phyloP scores from a whole-genome alignment of 129 eudicot genomes.

The Chrysanthemum makinoi region DNA sequence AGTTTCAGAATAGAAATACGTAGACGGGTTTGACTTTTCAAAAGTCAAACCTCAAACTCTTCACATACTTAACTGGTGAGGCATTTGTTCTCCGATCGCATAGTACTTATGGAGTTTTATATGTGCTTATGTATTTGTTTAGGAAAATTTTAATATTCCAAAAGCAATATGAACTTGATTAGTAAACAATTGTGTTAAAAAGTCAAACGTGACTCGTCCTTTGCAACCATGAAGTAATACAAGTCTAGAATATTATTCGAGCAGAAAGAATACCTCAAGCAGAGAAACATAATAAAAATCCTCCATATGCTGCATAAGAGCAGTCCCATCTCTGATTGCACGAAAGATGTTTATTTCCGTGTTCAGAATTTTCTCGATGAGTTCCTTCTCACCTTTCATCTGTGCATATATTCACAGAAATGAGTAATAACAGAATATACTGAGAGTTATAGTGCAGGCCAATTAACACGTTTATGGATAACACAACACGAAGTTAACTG shows the following conservation, averaged over 20 bases:
- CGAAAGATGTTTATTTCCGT: slow-evolving; percentile 91
- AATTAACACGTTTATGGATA: neutral
- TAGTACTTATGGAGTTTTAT: too few species aligned
- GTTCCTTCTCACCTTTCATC: slow-evolving; percentile 97
- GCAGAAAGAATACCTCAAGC: slow-evolving; percentile 54
- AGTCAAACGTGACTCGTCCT: too few species aligned
- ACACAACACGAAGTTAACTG: neutral
- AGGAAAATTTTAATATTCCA: too few species aligned
- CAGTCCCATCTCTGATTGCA: slow-evolving; percentile 88
- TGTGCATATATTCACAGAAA: slow-evolving; percentile 24
- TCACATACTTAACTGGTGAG: too few species aligned
- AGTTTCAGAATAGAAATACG: too few species aligned
- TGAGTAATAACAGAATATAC: neutral
- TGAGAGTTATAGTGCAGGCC: neutral
- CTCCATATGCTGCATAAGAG: slow-evolving; percentile 99
- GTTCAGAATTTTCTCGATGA: slow-evolving; percentile 82
- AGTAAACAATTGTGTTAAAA: too few species aligned
- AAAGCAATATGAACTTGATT: too few species aligned
- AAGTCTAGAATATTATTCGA: slow-evolving; percentile 2
- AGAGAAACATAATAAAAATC: slow-evolving; percentile 83
- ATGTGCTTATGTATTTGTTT: too few species aligned
- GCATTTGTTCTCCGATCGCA: too few species aligned
- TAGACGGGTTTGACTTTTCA: too few species aligned
- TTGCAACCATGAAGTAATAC: neutral
- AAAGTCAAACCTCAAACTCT: too few species aligned